Conservation (phyloP, 2,329 filamentous ascomycete species). For the Ophiostoma sp. region DNA sequence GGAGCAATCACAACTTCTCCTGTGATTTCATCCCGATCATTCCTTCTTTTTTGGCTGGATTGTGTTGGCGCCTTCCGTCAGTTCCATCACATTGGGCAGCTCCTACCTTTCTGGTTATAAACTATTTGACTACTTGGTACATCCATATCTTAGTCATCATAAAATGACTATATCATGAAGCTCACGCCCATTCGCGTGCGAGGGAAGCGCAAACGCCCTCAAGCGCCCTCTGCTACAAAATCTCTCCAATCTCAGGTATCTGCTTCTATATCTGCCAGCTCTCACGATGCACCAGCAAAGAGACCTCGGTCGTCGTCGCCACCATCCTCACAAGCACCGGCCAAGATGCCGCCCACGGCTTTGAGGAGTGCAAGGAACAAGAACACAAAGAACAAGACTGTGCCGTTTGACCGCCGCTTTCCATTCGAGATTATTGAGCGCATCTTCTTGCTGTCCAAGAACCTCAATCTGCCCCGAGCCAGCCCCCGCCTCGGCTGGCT, state of each 20-base stretch:
- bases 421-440: constrained; percentile 51
- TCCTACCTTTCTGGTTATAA: background rate
- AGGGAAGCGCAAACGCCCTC: constrained; percentile 39
- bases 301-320: constrained; percentile 12
- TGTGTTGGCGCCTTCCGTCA: background rate
- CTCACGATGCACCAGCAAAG: constrained; percentile 3
- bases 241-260: background rate
- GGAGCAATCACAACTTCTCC: background rate
- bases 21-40: background rate
- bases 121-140: background rate
- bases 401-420: constrained; percentile 33
- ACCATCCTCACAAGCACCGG: background rate
- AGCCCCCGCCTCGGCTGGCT: constrained; percentile 43
- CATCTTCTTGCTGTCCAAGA: constrained; percentile 48
- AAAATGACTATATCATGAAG: constrained; percentile 35
- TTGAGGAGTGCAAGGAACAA: background rate
- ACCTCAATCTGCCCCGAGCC: constrained; percentile 44
- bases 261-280: background rate
- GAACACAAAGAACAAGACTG: constrained; percentile 8
- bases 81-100: background rate
- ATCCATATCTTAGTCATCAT: background rate
- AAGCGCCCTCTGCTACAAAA: background rate
- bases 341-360: background rate
- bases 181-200: constrained; percentile 47
- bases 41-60: background rate